A percentile compares a stretch with the other conserved stretches of the same genome.
phyloP scores from a whole-genome alignment of 2,329 filamentous ascomycete genomes.

The Rhinocladiella mackenziei region DNA sequence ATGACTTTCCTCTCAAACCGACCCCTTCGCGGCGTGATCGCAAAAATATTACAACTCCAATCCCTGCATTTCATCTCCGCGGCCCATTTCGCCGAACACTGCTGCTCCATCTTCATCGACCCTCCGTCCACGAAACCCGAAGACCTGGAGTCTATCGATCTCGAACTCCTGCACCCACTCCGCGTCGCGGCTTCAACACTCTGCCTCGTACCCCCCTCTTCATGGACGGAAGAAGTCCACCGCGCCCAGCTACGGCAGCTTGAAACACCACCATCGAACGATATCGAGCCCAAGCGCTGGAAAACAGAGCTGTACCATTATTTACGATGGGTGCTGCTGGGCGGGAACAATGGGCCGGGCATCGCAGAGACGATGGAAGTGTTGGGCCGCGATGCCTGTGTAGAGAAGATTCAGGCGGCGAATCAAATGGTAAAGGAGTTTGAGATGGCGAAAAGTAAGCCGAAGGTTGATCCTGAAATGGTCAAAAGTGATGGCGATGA shows the following conservation, averaged over 20 bases:
- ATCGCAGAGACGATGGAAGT: constrained; percentile 53
- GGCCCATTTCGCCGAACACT: constrained; percentile 49
- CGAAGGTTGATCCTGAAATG: constrained; percentile 10
- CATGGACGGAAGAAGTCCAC: constrained; percentile 42
- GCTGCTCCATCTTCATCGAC: constrained; percentile 58
- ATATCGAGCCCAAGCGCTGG: constrained; percentile 12
- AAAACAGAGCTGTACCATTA: constrained; percentile 52
- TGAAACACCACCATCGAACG: constrained; percentile 5
- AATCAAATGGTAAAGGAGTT: constrained; percentile 25
- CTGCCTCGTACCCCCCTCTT: constrained; percentile 38
- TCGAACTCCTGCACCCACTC: constrained; percentile 34
- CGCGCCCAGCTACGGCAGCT: constrained; percentile 36
- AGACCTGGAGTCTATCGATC: constrained; percentile 19
- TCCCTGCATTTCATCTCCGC: constrained; percentile 50
- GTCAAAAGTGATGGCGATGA: constrained; percentile 19
- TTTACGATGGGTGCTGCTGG: constrained; percentile 54
- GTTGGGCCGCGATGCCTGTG: constrained; percentile 51
- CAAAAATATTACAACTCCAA: constrained; percentile 50
- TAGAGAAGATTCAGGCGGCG: constrained; percentile 44
- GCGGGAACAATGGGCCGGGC: constrained; percentile 51
- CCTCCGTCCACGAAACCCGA: constrained; percentile 30
- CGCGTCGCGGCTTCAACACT: constrained; percentile 44
- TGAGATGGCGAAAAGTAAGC: constrained; percentile 8
- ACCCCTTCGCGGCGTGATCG: constrained; percentile 46
- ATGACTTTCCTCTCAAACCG: constrained; percentile 28